These are phyloP conservation scores for Lactarius sp. DNA, from an alignment of 768 basidiomycete species.

Conservation along the genomic window DNA sequence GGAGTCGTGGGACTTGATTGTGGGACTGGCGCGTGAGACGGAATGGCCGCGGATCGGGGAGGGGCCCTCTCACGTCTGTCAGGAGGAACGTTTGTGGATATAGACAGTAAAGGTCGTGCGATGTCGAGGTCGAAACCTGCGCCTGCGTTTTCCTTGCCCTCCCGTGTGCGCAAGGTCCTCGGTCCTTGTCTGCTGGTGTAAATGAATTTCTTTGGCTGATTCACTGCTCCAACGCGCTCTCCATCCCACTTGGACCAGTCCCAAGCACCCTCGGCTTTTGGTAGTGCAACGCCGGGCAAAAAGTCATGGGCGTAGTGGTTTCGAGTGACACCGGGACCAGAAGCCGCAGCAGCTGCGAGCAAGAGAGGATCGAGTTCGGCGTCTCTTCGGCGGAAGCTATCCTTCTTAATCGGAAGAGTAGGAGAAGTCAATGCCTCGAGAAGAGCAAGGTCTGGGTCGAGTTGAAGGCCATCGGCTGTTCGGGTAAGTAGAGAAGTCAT, in stretches of 20 bases:
- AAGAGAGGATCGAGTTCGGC: conserved; percentile 74
- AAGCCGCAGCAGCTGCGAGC: conserved; percentile 69
- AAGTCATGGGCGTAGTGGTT: conserved; percentile 85
- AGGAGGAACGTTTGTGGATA: conserved; percentile 35
- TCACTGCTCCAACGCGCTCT: conserved; percentile 36
- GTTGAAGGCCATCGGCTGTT: conserved; percentile 29
- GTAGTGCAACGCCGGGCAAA: conserved; percentile 54
- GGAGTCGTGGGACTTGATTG: conserved; percentile 26
- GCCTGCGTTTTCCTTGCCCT: conserved; percentile 49
- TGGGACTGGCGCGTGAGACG: conserved; percentile 15
- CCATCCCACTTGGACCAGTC: conserved; percentile 55
- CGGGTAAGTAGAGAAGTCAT: conserved; percentile 30
- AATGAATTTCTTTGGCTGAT: conserved; percentile 44
- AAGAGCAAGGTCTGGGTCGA: conserved; percentile 51
- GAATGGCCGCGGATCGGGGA: conserved; percentile 16
- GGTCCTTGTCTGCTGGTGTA: conserved; percentile 78
- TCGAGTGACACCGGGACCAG: conserved; percentile 72
- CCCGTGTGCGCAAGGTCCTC: conserved; percentile 51
- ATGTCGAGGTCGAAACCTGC: conserved; percentile 36
- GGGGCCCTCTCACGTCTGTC: conserved; percentile 37
- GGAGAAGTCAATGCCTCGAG: conserved; percentile 61
- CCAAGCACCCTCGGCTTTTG: conserved; percentile 47
- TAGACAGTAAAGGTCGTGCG: conserved; percentile 35
- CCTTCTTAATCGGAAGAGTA: conserved; percentile 36
- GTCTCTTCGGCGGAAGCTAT: conserved; percentile 54